phyloP scores from a whole-genome alignment of 257 asterid species.

The Solanum chmielewskii region DNA sequence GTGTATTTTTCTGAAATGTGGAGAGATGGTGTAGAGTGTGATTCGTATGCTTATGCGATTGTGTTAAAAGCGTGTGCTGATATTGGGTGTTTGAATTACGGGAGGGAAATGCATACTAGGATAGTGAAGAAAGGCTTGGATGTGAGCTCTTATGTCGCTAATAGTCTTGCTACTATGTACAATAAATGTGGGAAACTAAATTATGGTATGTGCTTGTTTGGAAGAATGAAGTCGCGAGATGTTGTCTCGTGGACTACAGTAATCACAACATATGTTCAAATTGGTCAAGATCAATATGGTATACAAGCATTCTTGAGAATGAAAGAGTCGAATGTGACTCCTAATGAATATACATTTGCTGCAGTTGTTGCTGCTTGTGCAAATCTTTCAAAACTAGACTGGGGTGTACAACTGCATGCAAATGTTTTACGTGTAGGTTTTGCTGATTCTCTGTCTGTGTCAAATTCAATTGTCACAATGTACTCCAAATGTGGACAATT shows the following conservation, averaged over 20 bases:
- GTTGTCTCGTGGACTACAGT: conserved; percentile 87
- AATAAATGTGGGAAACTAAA: conserved; percentile 64
- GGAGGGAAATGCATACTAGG: conserved; percentile 69
- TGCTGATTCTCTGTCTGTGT: conserved; percentile 41
- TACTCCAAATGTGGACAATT: conserved; percentile 57
- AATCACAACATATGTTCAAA: conserved; percentile 54
- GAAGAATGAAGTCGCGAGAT: conserved; percentile 50
- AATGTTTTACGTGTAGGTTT: conserved; percentile 51
- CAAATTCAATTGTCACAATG: conserved; percentile 71
- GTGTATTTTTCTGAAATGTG: conserved; percentile 57
- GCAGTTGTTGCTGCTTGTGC: conserved; percentile 68
- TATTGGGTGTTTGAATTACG: conserved; percentile 37
- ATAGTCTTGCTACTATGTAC: conserved; percentile 75
- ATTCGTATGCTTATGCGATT: conserved; percentile 69
- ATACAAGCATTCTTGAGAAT: conserved; percentile 47
- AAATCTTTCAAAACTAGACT: conserved; percentile 42
- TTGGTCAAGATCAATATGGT: conserved; percentile 47
- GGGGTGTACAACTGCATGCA: conserved; percentile 78
- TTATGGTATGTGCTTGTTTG: conserved; percentile 46
- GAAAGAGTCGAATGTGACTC: conserved; percentile 40
- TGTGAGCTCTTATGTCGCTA: conserved; percentile 54
- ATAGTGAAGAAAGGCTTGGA: conserved; percentile 58
- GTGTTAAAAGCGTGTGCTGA: conserved; percentile 88
- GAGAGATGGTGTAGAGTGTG: conserved; percentile 51
- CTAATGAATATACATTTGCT: conserved; percentile 78